These are phyloP conservation scores for Aureobasidium subglaciale DNA, from an alignment of 2,329 filamentous ascomycete genomes.

Conservation along the genomic window DNA sequence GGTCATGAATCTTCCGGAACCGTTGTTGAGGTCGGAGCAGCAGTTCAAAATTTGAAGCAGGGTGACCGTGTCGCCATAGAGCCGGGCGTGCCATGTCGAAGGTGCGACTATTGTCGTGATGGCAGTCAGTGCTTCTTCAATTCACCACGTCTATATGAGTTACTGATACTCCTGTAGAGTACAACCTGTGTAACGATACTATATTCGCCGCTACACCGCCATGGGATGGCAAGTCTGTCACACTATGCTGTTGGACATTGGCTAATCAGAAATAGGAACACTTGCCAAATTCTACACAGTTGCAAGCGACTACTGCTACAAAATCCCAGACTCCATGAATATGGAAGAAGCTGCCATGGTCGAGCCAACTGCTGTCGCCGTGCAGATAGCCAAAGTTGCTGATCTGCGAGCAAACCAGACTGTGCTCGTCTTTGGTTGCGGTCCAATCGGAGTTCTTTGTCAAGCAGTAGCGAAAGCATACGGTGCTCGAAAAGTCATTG, in stretches of 20 bases:
- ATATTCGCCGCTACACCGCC: slow-evolving; percentile 47
- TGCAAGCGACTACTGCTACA: slow-evolving; percentile 43
- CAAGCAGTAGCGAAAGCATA: slow-evolving; percentile 77
- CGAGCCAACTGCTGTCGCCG: slow-evolving; percentile 47
- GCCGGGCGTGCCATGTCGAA: slow-evolving; percentile 40
- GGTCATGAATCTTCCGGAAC: slow-evolving; percentile 43
- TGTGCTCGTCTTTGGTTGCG: slow-evolving; percentile 43
- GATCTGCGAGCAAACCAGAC: slow-evolving; percentile 36
- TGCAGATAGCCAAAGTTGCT: slow-evolving; percentile 39
- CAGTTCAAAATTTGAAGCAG: slow-evolving; percentile 37
- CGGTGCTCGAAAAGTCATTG: slow-evolving; percentile 78
- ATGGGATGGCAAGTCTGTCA: slow-evolving; percentile 52
- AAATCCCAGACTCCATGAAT: slow-evolving; percentile 38
- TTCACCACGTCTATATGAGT: no score
- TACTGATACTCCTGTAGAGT: slow-evolving; percentile 52
- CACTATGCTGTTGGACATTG: not conserved
- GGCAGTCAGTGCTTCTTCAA: slow-evolving; percentile 34
- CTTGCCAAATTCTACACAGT: slow-evolving; percentile 44
- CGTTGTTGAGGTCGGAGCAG: slow-evolving; percentile 35
- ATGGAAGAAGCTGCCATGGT: slow-evolving; percentile 48
- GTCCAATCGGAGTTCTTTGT: slow-evolving; percentile 72
- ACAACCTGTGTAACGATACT: slow-evolving; percentile 68
- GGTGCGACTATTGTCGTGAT: slow-evolving; percentile 37
- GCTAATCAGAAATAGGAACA: slow-evolving; percentile 31
- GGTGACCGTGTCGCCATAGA: slow-evolving; percentile 45